Evolutionary conservation across 2,329 filamentous ascomycete genomes (phyloP).

Genomic region (Penicillium palitans): DNA sequence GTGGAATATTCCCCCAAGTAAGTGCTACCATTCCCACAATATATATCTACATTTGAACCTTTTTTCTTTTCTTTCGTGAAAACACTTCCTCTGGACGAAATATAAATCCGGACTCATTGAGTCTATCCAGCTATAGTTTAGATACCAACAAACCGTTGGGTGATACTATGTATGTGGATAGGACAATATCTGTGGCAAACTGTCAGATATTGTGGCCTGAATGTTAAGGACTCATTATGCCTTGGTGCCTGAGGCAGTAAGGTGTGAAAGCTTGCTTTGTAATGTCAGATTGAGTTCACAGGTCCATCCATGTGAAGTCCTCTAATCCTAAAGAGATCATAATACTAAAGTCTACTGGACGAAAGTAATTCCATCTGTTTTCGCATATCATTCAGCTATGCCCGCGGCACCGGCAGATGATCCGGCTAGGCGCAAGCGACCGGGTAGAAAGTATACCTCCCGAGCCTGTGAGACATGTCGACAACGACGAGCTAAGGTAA

Average conservation of each 20-base stretch:
- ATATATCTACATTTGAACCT: no score
- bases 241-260: background rate
- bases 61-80: no score
- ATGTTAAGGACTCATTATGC: background rate
- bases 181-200: no score
- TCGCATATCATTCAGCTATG: constrained; percentile 1
- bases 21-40: no score
- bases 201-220: no score
- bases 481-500: constrained; percentile 40
- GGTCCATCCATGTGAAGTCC: background rate
- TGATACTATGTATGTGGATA: no score
- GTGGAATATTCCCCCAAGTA: background rate
- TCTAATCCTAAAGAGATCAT: background rate
- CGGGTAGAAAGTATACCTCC: constrained; percentile 28
- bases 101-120: no score
- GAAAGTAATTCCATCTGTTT: background rate
- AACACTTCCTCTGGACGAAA: no score
- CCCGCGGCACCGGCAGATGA: constrained; percentile 14
- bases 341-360: background rate
- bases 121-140: no score
- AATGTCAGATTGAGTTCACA: background rate
- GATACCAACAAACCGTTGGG: no score
- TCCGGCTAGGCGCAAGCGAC: constrained; percentile 14
- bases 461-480: constrained; percentile 43
- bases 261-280: constrained; percentile 7